Evolutionary conservation across 2,329 filamentous ascomycete genomes (phyloP).

Genomic region (Pyrenochaeta sp.): DNA sequence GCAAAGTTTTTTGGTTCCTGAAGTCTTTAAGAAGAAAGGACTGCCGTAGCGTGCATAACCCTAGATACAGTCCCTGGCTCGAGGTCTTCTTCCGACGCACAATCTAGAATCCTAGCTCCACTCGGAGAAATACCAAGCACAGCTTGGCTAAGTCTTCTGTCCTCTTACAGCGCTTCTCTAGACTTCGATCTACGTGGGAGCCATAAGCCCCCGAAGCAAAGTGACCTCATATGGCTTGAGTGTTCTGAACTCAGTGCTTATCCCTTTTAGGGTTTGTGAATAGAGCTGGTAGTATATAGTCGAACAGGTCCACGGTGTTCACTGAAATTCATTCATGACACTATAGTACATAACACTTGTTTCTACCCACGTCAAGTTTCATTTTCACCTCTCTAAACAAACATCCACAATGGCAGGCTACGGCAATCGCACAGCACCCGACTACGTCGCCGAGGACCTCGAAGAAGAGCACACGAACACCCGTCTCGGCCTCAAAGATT

Average conservation of each 20-base stretch:
- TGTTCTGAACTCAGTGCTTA: not conserved
- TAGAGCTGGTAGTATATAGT: slow-evolving; percentile 5
- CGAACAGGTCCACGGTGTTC: not conserved
- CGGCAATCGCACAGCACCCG: slow-evolving; percentile 45
- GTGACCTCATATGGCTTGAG: slow-evolving; percentile 44
- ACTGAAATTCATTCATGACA: not conserved
- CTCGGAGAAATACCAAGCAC: slow-evolving; percentile 27
- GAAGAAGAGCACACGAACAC: slow-evolving; percentile 35
- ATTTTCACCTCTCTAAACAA: not conserved
- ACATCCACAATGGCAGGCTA: slow-evolving; percentile 43
- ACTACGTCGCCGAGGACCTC: slow-evolving; percentile 25
- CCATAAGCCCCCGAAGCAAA: slow-evolving; percentile 18
- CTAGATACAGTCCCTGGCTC: not conserved
- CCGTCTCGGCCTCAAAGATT: slow-evolving; percentile 36
- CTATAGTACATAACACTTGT: not conserved
- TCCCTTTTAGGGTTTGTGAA: not conserved
- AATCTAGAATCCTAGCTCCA: slow-evolving; percentile 10
- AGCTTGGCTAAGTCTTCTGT: slow-evolving; percentile 26
- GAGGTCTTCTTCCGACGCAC: slow-evolving; percentile 12
- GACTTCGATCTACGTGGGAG: slow-evolving; percentile 19
- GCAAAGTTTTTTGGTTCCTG: not conserved
- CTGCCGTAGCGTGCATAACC: not conserved
- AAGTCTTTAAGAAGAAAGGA: not conserved
- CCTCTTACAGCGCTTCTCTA: slow-evolving; percentile 26
- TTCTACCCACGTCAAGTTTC: not conserved